phyloP scores from a whole-genome alignment of 805 yeast genomes.

The Vanderwaltozyma verrucispora region DNA sequence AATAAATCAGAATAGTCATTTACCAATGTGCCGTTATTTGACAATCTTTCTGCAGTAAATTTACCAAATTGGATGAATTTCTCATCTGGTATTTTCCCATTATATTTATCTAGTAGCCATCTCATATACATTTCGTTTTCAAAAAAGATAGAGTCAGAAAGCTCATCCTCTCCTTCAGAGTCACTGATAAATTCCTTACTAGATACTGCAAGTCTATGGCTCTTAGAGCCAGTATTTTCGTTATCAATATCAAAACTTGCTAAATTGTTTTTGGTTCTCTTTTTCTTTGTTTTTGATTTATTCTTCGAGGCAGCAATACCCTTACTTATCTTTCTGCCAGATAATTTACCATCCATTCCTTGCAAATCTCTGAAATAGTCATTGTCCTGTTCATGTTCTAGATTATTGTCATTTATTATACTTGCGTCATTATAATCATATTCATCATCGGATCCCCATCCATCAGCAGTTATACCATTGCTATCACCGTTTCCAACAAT shows the following conservation, averaged over 20 bases:
- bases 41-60: conserved; percentile 23
- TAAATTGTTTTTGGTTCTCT: conserved; percentile 4
- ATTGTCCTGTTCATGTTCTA: conserved; percentile 11
- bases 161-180: conserved; percentile 23
- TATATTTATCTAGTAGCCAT: conserved; percentile 20
- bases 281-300: conserved; percentile 3
- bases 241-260: conserved; percentile 8
- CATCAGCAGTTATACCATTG: conserved; percentile 18
- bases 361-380: conserved; percentile 22
- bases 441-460: conserved; percentile 13
- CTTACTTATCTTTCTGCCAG: conserved; percentile 7
- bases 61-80: conserved; percentile 15
- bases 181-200: conserved; percentile 27
- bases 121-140: conserved; percentile 30
- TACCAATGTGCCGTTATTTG: conserved; percentile 11
- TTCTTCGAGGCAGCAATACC: conserved; percentile 21
- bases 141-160: conserved; percentile 19
- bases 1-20: conserved; percentile 21
- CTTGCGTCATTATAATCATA: conserved; percentile 16
- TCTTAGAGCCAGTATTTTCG: neutral
- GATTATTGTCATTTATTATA: conserved; percentile 11
- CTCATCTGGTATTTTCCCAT: conserved; percentile 19
- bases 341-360: conserved; percentile 2
- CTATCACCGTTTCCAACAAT: neutral
- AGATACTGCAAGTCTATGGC: conserved; percentile 8